Evolutionary conservation across 805 yeast genomes (phyloP).

Genomic region (Cyberlindnera meyerae): DNA sequence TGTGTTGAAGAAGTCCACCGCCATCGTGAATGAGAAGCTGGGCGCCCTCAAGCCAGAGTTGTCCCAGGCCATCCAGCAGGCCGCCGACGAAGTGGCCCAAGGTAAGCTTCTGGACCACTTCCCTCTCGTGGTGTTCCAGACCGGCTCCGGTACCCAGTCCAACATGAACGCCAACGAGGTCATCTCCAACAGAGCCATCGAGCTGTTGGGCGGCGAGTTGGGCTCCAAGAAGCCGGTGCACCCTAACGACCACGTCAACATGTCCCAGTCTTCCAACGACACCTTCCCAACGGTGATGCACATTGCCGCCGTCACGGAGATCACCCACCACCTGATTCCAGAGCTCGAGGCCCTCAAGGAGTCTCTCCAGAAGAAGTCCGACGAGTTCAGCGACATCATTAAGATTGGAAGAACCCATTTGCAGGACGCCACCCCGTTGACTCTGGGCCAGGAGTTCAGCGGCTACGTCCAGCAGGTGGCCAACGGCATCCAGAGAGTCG

Average conservation of each 20-base stretch:
- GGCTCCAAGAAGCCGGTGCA: conserved; percentile 95
- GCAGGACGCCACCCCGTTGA: conserved; percentile 98
- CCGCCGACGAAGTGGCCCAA: conserved; percentile 91
- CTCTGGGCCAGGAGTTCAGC: conserved; percentile 95
- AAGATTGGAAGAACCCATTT: conserved; percentile 98
- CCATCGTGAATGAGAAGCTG: conserved; percentile 76
- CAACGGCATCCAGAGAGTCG: conserved; percentile 86
- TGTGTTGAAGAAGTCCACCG: conserved; percentile 88
- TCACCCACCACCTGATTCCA: conserved; percentile 70
- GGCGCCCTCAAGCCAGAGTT: conserved; percentile 83
- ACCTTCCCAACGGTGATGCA: conserved; percentile 99
- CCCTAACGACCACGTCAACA: conserved; percentile 98
- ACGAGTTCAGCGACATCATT: conserved; percentile 84
- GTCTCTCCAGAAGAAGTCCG: conserved; percentile 69
- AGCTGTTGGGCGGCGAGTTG: conserved; percentile 82
- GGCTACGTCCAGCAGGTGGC: conserved; percentile 93
- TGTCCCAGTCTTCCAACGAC: conserved; percentile 98
- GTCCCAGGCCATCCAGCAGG: conserved; percentile 80
- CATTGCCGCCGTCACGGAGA: conserved; percentile 94
- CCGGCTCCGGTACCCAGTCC: conserved; percentile 98
- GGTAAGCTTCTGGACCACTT: conserved; percentile 92
- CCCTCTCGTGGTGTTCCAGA: conserved; percentile 98
- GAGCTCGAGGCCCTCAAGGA: conserved; percentile 73
- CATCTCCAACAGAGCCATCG: conserved; percentile 97
- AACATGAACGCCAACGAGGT: conserved; percentile 99